phyloP scores from a whole-genome alignment of 345 rosid species.

The Excoecaria cochinchinensis region DNA sequence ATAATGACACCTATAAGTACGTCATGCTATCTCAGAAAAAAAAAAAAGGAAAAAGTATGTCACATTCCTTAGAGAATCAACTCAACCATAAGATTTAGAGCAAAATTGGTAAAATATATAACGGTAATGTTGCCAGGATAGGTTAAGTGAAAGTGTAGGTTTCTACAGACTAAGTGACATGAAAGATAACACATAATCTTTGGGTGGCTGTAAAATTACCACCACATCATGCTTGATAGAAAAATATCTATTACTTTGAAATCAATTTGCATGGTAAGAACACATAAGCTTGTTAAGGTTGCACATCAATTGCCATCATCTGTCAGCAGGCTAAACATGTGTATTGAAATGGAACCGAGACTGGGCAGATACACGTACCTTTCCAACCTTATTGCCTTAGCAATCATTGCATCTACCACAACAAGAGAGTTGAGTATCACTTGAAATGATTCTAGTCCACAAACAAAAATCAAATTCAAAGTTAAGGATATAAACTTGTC shows the following conservation, averaged over 20 bases:
- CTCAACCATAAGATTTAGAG: background rate
- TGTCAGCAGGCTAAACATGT: background rate
- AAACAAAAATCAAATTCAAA: too few relatives aligned
- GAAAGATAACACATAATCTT: background rate
- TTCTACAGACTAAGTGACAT: background rate
- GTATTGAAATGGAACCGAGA: background rate
- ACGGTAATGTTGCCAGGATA: background rate
- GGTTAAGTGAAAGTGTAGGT: background rate
- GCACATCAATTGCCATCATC: background rate
- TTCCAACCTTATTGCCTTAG: slow-evolving; percentile 83
- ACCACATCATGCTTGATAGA: background rate
- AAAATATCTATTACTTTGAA: background rate
- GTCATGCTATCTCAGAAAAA: too few relatives aligned
- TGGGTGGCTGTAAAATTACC: background rate
- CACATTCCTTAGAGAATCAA: background rate
- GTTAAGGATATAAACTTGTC: too few relatives aligned
- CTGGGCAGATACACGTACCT: slow-evolving; percentile 35
- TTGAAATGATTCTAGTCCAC: background rate
- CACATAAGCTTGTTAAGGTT: background rate
- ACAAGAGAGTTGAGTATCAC: slow-evolving; percentile 10
- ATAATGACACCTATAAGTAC: slow-evolving; percentile 11
- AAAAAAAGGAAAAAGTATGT: background rate
- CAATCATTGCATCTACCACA: slow-evolving; percentile 95
- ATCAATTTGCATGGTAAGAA: background rate
- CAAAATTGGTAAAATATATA: background rate